Percentiles rank a stretch among this genome's conserved stretches.
phyloP scores from a whole-genome alignment of 2,329 filamentous ascomycete genomes.

The Sphaerostilbella broomeana region DNA sequence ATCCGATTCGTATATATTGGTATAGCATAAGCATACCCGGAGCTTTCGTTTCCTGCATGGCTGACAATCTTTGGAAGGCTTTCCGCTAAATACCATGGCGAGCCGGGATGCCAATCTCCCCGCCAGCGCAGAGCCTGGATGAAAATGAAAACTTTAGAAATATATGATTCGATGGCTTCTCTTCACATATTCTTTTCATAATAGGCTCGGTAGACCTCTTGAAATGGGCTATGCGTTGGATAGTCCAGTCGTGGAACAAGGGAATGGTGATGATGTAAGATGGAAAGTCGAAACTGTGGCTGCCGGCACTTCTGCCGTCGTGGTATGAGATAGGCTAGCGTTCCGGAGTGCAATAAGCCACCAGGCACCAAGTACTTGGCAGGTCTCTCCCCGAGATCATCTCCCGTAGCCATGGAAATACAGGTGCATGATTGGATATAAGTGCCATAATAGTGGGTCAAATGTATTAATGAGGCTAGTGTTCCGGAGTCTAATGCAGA shows the following conservation, averaged over 20 bases:
- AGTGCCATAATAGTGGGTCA: too few relatives aligned
- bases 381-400: background rate
- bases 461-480: background rate
- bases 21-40: constrained; percentile 10
- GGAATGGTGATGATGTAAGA: background rate
- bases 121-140: too few relatives aligned
- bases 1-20: background rate
- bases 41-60: constrained; percentile 21
- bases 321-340: constrained; percentile 2
- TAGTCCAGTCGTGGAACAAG: too few relatives aligned
- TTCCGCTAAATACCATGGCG: constrained; percentile 20
- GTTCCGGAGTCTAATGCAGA: background rate
- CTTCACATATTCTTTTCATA: too few relatives aligned
- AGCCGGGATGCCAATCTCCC: too few relatives aligned
- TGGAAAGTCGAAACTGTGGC: background rate
- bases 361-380: background rate
- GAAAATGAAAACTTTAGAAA: too few relatives aligned
- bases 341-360: constrained; percentile 4
- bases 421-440: background rate
- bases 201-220: too few relatives aligned
- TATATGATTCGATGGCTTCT: too few relatives aligned
- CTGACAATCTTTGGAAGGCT: constrained; percentile 19
- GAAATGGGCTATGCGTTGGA: too few relatives aligned
- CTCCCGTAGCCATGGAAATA: too few relatives aligned
- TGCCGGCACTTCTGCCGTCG: background rate